A percentile compares a stretch with the other conserved stretches of the same genome.
Conservation (phyloP, 345 rosid genomes). For the Eutrema japonicum region DNA sequence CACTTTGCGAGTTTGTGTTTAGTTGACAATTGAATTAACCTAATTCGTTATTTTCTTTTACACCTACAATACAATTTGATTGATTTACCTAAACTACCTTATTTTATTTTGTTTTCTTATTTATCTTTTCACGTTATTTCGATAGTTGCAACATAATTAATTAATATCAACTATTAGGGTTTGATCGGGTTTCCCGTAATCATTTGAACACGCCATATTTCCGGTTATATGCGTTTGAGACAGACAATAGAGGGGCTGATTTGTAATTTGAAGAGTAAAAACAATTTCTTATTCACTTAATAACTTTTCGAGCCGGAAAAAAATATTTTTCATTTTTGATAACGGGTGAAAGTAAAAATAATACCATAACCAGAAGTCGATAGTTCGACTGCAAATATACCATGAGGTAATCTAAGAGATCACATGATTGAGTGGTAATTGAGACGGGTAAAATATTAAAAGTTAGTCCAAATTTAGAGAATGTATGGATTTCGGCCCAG, state of each 20-base stretch:
- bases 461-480: no score
- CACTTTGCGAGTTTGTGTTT: slow-evolving; percentile 37
- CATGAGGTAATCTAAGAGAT: no score
- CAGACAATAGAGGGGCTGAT: background rate
- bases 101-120: background rate
- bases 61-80: slow-evolving; percentile 1
- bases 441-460: no score
- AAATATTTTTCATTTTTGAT: no score
- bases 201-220: background rate
- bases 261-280: background rate
- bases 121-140: background rate
- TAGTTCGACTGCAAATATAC: no score
- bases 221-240: background rate
- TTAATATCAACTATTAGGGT: background rate
- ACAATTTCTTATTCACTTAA: no score
- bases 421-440: no score
- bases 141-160: background rate
- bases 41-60: slow-evolving; percentile 20
- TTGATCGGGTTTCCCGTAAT: background rate
- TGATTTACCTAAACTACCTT: slow-evolving; percentile 32
- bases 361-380: no score
- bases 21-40: slow-evolving; percentile 38
- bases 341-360: no score
- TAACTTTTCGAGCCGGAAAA: no score
- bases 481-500: no score